Evolutionary conservation across 305 asterid genomes (phyloP).

Genomic region (Ilex paraguariensis): DNA sequence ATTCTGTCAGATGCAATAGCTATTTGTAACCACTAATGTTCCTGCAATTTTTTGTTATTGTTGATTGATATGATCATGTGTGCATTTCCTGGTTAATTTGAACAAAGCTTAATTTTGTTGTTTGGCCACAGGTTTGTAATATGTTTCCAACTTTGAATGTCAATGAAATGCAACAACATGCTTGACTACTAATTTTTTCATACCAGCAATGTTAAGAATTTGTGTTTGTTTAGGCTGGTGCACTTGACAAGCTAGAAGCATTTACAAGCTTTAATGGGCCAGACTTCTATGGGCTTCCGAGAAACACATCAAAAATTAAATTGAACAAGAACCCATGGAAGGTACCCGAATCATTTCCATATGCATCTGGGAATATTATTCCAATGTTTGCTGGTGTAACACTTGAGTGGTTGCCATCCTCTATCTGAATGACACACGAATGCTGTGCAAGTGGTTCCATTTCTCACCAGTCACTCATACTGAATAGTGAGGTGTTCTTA

Average conservation of each 20-base stretch:
- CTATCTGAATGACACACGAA: slow-evolving; percentile 12
- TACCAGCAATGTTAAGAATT: not conserved
- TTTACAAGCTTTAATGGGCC: slow-evolving; percentile 96
- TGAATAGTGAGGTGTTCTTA: too few relatives aligned
- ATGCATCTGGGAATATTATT: slow-evolving; percentile 54
- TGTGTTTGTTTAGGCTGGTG: slow-evolving; percentile 46
- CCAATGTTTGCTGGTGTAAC: slow-evolving; percentile 93
- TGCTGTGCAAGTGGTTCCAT: not conserved
- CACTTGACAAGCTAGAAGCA: slow-evolving; percentile 82
- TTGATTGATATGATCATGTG: too few relatives aligned
- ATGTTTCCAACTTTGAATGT: not conserved
- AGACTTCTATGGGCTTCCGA: slow-evolving; percentile 78
- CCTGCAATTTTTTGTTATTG: too few relatives aligned
- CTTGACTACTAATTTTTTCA: too few relatives aligned
- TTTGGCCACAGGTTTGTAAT: too few relatives aligned
- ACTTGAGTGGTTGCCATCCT: slow-evolving; percentile 68
- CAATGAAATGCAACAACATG: not conserved
- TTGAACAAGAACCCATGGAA: slow-evolving; percentile 66
- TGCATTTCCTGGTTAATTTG: too few relatives aligned
- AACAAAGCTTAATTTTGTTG: too few relatives aligned
- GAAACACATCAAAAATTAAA: slow-evolving; percentile 62
- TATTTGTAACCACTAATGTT: too few relatives aligned
- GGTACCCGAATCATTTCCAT: slow-evolving; percentile 65
- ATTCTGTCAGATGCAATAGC: too few relatives aligned
- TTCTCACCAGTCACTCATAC: not conserved